A percentile compares a stretch with the other conserved stretches of the same genome.
Conservation (phyloP, 176 grass and related monocot genomes). For the Aegilops umbellulata region DNA sequence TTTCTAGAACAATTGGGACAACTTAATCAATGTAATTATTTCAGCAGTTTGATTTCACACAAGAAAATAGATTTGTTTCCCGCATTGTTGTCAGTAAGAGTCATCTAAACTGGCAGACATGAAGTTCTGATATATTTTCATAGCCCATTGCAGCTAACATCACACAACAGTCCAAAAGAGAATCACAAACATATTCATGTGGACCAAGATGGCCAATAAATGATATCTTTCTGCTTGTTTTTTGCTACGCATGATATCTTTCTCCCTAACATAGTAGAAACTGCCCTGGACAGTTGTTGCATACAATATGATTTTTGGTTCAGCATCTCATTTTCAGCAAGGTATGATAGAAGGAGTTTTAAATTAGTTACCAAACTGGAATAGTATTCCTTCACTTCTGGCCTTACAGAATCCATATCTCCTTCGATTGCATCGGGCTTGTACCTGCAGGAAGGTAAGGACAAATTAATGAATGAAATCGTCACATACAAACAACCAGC, state of each 20-base stretch:
- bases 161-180: not conserved
- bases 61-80: not conserved
- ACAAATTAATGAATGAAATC: slow-evolving; percentile 1
- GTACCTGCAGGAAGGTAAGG: slow-evolving; percentile 34
- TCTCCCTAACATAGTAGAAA: not conserved
- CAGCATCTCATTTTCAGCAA: slow-evolving; percentile 14
- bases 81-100: not conserved
- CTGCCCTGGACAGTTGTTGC: not conserved
- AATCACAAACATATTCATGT: slow-evolving; percentile 10
- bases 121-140: not conserved
- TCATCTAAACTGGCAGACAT: not conserved
- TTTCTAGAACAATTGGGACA: not conserved
- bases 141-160: not conserved
- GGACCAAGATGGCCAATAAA: slow-evolving; percentile 4
- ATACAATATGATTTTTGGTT: not conserved
- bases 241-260: not conserved
- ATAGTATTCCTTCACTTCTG: slow-evolving; percentile 89
- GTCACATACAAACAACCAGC: not conserved
- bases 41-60: not conserved
- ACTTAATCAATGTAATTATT: not conserved
- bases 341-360: not conserved
- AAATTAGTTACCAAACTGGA: slow-evolving; percentile 68
- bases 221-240: not conserved
- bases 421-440: slow-evolving; percentile 69
- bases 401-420: slow-evolving; percentile 94